Evolutionary conservation across 2,329 filamentous ascomycete species (phyloP), one percentile per base, ranked within the genome.

Genomic region (Thyridium curvatum): DNA sequence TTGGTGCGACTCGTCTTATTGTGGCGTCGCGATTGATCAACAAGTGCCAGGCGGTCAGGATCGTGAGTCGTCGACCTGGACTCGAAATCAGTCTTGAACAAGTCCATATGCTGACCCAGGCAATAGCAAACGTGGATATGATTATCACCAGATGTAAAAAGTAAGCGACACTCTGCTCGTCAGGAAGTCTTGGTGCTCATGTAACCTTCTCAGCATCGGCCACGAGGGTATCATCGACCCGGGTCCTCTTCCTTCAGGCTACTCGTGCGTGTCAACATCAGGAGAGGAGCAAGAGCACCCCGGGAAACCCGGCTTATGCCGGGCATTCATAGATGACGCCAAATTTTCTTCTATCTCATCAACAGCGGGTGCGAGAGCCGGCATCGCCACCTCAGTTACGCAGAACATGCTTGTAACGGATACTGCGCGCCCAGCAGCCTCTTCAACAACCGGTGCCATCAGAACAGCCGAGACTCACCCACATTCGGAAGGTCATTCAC

Each of bases 71-170:
- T 8, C 18, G 33, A 32, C 28, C 36, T 18, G 4, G 30, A 28
- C 29, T 17, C 18, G 12, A 36, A 26, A n/a, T n/a, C n/a, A n/a
- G n/a, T n/a, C n/a, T n/a, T n/a, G n/a, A n/a, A n/a, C n/a, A n/a
- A n/a, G n/a, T n/a, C 18, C 21, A n/a, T 17, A 16, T 30, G 32
- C 12, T 13, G 17, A n/a, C 17, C 17, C 41, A 18, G 13, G 34
- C 46, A 41, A 15, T 38, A 77, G 73, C 72, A 35, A 72, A 64
- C 47, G 66, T 75, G 38, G 68, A 73, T 46, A 59, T 60, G 50
- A 58, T 76, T 41, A 72, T 75, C 55, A 71, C 66, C 47, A 54
- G 58, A 39, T 77, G 72, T 41, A 60, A 69, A 49, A 66, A 66
- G 73, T 76, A 57, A 55, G 64, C 46, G 4, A 31, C 30, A 26